phyloP scores from a whole-genome alignment of 495 filamentous ascomycete genomes.

The Neurospora sp. region DNA sequence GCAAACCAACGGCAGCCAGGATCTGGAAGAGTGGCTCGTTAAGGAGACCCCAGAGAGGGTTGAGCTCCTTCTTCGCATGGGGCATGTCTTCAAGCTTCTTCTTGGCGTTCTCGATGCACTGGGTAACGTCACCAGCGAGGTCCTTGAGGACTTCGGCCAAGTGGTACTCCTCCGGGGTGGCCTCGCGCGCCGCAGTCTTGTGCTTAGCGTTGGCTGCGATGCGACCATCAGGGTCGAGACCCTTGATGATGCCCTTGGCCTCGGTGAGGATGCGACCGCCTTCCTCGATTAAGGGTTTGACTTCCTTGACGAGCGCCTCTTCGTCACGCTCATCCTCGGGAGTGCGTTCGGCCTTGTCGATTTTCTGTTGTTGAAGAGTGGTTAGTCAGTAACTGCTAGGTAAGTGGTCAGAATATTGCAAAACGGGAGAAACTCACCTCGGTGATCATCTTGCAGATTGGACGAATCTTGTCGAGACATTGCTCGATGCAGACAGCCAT shows the following conservation, averaged over 20 bases:
- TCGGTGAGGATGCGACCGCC: constrained; percentile 72
- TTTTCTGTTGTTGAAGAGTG: constrained; percentile 36
- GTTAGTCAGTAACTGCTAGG: constrained; percentile 1
- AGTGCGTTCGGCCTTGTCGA: constrained; percentile 71
- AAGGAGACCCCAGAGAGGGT: constrained; percentile 74
- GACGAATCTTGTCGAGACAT: constrained; percentile 72
- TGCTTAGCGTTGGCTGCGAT: constrained; percentile 81
- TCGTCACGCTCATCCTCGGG: constrained; percentile 90
- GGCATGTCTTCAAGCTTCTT: constrained; percentile 84
- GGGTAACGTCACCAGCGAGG: constrained; percentile 47
- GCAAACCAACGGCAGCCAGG: constrained; percentile 76
- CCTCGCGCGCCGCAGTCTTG: constrained; percentile 68
- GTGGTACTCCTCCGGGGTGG: constrained; percentile 74
- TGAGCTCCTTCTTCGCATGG: constrained; percentile 87
- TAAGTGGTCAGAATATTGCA: background rate
- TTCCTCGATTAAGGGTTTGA: constrained; percentile 81
- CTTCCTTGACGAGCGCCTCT: constrained; percentile 72
- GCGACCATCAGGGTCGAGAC: constrained; percentile 78
- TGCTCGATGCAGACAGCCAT: constrained; percentile 65
- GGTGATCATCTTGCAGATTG: constrained; percentile 78
- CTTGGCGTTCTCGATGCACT: constrained; percentile 80
- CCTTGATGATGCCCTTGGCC: constrained; percentile 82
- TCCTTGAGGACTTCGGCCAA: constrained; percentile 80
- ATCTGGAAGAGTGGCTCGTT: constrained; percentile 88
- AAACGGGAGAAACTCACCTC: constrained; percentile 44